Conservation (phyloP, 495 filamentous ascomycete species). For the Penicillium lagena region DNA sequence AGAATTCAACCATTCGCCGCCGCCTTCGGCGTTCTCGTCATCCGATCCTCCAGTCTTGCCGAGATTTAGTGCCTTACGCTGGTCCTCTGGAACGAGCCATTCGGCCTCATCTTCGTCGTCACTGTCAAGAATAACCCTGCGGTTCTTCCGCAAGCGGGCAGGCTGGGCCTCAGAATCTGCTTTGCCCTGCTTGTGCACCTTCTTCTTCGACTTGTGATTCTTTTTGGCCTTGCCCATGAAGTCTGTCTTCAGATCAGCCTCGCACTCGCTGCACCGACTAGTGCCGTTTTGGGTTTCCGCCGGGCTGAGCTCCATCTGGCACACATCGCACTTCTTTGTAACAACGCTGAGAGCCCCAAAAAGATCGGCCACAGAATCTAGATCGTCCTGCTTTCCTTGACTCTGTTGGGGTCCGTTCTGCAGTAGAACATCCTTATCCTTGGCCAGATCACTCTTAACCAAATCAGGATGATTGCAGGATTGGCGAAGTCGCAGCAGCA, state of each 20-base stretch:
- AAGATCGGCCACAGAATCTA: conserved; percentile 80
- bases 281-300: conserved; percentile 51
- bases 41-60: conserved; percentile 76
- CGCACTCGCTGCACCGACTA: conserved; percentile 67
- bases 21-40: conserved; percentile 81
- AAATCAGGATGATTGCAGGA: conserved; percentile 91
- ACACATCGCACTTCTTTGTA: conserved; percentile 83
- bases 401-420: conserved; percentile 47
- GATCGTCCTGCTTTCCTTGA: conserved; percentile 46
- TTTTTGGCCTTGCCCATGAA: conserved; percentile 33
- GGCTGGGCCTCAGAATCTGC: conserved; percentile 10
- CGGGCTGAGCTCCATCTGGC: conserved; percentile 60
- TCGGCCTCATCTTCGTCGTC: conserved; percentile 65
- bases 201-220: conserved; percentile 39
- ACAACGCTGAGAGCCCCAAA: conserved; percentile 78
- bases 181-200: not conserved
- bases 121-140: conserved; percentile 53
- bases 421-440: conserved; percentile 77
- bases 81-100: conserved; percentile 65
- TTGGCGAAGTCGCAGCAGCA: conserved; percentile 83
- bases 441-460: conserved; percentile 73
- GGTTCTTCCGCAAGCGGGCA: conserved; percentile 42
- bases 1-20: conserved; percentile 68
- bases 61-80: conserved; percentile 50
- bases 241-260: conserved; percentile 52